Base-by-base conservation (phyloP, 1,284 basidiomycete genomes). In the Schizophyllum amplum region DNA sequence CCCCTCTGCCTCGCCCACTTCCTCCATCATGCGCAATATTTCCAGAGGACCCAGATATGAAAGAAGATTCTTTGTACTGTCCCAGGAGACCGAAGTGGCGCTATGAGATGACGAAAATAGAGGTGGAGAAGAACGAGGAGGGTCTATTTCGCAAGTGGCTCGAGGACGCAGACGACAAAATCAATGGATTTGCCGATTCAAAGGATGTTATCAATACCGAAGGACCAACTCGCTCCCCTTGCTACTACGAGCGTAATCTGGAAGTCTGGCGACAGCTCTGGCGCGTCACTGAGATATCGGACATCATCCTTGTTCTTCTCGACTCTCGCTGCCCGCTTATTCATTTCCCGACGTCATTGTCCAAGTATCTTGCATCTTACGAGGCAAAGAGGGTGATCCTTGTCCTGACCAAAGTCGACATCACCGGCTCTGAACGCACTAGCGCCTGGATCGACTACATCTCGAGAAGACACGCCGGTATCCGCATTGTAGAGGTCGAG, bases 221-320 rank as follows among this genome's bases (percentile, higher is more conserved):
- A 33, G 60, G 64, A 27, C 61, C 53, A 51, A 57, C n/a, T 5
- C 47, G 55, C 51, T 52, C 23, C 46, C 9, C 52, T 50, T 52
- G 51, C 0, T 87, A 88, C 67, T 96, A 86, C 68, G 94, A 96
- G 70, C 81, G 90, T 26, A 96, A 96, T 69, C 67, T 95, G 23
- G 90, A 95, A 68, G 93, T 96, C 5, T 96, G 92, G 92, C 74
- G 93, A 61, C 93, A 96, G 72, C 71, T 95, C 64, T 94, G 92
- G 92, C 82, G 92, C 27, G 92, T 94, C 6, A 84, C 84, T 4
- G 92, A 94, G 69, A 84, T 91, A 26, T 91, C 90, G 1, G 82
- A 92, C 60, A 89, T 95, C 63, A 73, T 96, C 11, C 82, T 95
- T 55, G 79, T 95, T 54, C 80, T 96, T 9, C 78, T 94, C 24